A percentile compares a stretch with the other conserved stretches of the same genome.
phyloP scores from a whole-genome alignment of 2,329 filamentous ascomycete species.

The Fusarium sterilihyphosum region DNA sequence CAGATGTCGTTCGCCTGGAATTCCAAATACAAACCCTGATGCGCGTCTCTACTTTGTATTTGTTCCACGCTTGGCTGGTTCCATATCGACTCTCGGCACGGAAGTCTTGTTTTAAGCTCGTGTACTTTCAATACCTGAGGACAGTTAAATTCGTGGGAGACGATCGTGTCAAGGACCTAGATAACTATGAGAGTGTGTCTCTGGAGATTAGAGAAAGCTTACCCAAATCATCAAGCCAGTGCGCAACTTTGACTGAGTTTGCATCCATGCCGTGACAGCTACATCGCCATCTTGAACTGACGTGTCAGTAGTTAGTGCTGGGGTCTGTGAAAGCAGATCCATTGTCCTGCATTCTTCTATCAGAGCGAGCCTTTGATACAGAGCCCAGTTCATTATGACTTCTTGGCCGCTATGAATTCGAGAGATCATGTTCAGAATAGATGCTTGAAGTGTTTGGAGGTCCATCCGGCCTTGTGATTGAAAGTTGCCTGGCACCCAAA shows the following conservation, averaged over 20 bases:
- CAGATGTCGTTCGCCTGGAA: background rate
- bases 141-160: constrained; percentile 13
- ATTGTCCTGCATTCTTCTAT: constrained; percentile 10
- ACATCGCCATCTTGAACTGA: background rate
- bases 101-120: constrained; percentile 5
- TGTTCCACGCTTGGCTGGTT: background rate
- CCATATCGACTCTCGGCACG: constrained; percentile 10
- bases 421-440: constrained; percentile 1
- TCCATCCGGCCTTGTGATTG: background rate
- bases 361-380: constrained; percentile 1
- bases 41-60: background rate
- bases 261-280: background rate
- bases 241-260: constrained; percentile 7
- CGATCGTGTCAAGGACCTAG: constrained; percentile 13
- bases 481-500: constrained; percentile 1
- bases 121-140: constrained; percentile 11
- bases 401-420: constrained; percentile 8
- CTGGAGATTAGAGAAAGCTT: background rate
- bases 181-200: background rate
- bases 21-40: background rate
- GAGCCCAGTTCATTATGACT: background rate
- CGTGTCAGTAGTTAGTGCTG: background rate
- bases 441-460: constrained; percentile 3
- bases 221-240: constrained; percentile 23
- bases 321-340: background rate